These are phyloP conservation scores for Lunasporangiospora selenospora DNA, from an alignment of 192 early-diverging fungal species.

Conservation along the genomic window DNA sequence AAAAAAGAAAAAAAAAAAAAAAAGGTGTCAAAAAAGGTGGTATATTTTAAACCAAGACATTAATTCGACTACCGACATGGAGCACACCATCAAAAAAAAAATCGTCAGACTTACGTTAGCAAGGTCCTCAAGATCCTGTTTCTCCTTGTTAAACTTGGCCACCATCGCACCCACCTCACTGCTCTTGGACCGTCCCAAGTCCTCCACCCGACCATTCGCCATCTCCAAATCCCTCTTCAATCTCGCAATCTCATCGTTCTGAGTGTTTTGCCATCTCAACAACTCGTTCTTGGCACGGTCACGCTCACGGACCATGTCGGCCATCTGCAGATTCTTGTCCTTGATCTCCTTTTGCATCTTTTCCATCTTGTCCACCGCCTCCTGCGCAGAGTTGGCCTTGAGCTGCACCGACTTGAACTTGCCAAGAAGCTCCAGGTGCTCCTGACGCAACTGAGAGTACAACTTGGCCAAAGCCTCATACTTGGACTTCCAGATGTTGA, in stretches of 20 bases:
- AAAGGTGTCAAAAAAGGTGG: slow-evolving; percentile 1
- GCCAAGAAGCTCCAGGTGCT: slow-evolving; percentile 89
- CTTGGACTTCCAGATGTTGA: slow-evolving; percentile 96
- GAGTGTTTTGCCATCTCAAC: too few species aligned
- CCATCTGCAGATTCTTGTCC: slow-evolving; percentile 76
- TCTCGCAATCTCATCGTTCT: slow-evolving; percentile 76
- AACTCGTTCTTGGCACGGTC: slow-evolving; percentile 79
- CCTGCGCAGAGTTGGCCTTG: slow-evolving; percentile 81
- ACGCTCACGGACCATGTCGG: slow-evolving; percentile 86
- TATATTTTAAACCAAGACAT: neutral
- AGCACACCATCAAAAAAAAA: neutral
- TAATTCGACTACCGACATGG: too few species aligned
- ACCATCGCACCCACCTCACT: slow-evolving; percentile 80
- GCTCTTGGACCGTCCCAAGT: slow-evolving; percentile 73
- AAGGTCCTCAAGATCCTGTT: slow-evolving; percentile 71
- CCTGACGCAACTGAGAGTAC: slow-evolving; percentile 93
- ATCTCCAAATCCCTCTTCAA: slow-evolving; percentile 78
- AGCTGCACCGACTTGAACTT: slow-evolving; percentile 86
- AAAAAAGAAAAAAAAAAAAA: slow-evolving; percentile 24
- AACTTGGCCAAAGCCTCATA: slow-evolving; percentile 96
- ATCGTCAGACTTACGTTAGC: slow-evolving; percentile 23
- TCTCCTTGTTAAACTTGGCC: slow-evolving; percentile 77
- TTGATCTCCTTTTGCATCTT: slow-evolving; percentile 75
- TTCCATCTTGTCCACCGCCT: slow-evolving; percentile 82
- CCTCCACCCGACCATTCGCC: slow-evolving; percentile 70